Percentiles rank a stretch among this genome's conserved stretches.
phyloP scores from a whole-genome alignment of 805 yeast genomes.

The Starmerella davenportii region DNA sequence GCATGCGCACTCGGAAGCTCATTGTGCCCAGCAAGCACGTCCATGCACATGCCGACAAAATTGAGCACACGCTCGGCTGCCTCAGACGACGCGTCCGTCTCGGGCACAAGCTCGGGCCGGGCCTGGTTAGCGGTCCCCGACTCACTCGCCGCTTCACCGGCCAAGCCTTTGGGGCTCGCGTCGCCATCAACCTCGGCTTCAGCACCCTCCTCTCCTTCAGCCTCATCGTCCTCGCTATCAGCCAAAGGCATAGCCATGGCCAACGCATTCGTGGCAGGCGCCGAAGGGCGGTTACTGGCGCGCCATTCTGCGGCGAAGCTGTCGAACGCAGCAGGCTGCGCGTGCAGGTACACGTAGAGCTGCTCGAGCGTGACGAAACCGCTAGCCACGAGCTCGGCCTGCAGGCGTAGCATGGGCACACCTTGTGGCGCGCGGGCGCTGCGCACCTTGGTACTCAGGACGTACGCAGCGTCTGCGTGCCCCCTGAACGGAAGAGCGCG shows the following conservation, averaged over 20 bases:
- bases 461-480: not conserved
- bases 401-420: slow-evolving; percentile 1
- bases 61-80: not conserved
- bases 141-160: not conserved
- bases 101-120: not conserved
- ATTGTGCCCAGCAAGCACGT: too few species aligned
- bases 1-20: too few species aligned
- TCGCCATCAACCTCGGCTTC: not conserved
- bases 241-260: slow-evolving; percentile 11
- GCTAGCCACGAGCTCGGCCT: slow-evolving; percentile 3
- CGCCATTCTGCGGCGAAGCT: not conserved
- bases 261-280: slow-evolving; percentile 5
- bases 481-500: not conserved
- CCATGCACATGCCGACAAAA: too few species aligned
- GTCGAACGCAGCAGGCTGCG: slow-evolving; percentile 1
- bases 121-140: not conserved
- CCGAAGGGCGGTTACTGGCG: not conserved
- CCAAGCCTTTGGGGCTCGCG: too few species aligned
- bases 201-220: not conserved
- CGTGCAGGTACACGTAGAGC: slow-evolving; percentile 4
- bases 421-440: not conserved
- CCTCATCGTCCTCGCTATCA: slow-evolving; percentile 7
- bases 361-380: slow-evolving; percentile 2
- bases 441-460: not conserved
- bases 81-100: not conserved